Percentiles rank a stretch among this genome's conserved stretches.
Evolutionary conservation across 1,284 basidiomycete species (phyloP).

Genomic region (Vanrija pseudolonga): DNA sequence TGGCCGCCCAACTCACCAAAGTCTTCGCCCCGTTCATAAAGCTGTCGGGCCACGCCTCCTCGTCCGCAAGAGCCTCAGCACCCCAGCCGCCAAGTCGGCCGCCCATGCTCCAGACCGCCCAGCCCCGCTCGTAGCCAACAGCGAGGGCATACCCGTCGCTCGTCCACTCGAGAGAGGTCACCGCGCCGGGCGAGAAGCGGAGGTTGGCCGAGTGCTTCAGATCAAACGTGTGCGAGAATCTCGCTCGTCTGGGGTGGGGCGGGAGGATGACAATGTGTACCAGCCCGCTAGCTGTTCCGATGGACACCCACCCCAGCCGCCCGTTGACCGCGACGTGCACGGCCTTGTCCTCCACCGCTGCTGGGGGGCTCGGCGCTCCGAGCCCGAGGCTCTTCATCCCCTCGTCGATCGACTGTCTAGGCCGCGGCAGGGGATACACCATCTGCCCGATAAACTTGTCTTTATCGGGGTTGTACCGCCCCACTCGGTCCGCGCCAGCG

Average conservation of each 20-base stretch:
- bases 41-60: slow-evolving; percentile 56
- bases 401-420: neutral
- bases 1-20: slow-evolving; percentile 28
- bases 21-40: slow-evolving; percentile 68
- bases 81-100: slow-evolving; percentile 67
- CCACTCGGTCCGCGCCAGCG: neutral
- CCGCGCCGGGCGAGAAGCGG: slow-evolving; percentile 58
- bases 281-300: slow-evolving; percentile 65
- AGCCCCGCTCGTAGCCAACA: slow-evolving; percentile 86
- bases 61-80: slow-evolving; percentile 56
- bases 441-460: slow-evolving; percentile 6
- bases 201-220: slow-evolving; percentile 42
- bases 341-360: slow-evolving; percentile 56
- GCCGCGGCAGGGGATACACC: slow-evolving; percentile 18
- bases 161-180: slow-evolving; percentile 79
- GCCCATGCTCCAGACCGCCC: slow-evolving; percentile 87
- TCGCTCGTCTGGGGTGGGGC: slow-evolving; percentile 23
- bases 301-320: slow-evolving; percentile 77
- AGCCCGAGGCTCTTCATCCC: slow-evolving; percentile 2
- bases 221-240: slow-evolving; percentile 28
- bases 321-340: slow-evolving; percentile 65
- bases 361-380: slow-evolving; percentile 14
- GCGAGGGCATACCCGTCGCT: slow-evolving; percentile 96
- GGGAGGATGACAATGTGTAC: slow-evolving; percentile 56
- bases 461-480: neutral